Conservation (phyloP, 441 rosid genomes). For the Melastoma candidum region DNA sequence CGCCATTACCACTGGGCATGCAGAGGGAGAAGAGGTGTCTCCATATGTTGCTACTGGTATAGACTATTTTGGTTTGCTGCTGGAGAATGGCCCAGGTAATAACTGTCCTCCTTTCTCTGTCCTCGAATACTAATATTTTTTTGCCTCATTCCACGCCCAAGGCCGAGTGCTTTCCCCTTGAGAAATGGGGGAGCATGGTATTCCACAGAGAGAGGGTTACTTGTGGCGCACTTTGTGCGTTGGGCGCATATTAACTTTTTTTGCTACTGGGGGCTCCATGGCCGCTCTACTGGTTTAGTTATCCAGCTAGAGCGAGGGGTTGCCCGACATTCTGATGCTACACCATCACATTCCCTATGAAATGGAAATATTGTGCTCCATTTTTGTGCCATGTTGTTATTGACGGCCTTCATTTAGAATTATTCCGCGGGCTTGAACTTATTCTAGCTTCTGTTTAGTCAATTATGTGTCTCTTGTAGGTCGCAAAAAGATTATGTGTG, state of each 20-base stretch:
- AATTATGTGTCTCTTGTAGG: constrained; percentile 41
- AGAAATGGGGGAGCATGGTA: constrained; percentile 48
- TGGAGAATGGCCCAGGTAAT: constrained; percentile 74
- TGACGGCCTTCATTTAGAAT: too few species aligned
- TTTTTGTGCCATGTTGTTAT: not conserved
- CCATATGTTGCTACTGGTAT: constrained; percentile 72
- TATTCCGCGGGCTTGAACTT: too few species aligned
- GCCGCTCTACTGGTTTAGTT: constrained; percentile 45
- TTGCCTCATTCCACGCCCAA: constrained; percentile 18
- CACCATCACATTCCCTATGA: too few species aligned
- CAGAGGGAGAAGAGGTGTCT: constrained; percentile 57
- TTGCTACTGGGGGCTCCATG: constrained; percentile 25
- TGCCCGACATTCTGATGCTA: constrained; percentile 27
- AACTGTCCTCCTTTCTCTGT: constrained; percentile 4
- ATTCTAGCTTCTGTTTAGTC: too few species aligned
- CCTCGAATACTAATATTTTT: too few species aligned
- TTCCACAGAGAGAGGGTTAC: constrained; percentile 36
- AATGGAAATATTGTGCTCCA: not conserved
- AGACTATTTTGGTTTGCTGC: constrained; percentile 80
- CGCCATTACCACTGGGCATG: constrained; percentile 44
- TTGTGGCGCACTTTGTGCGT: constrained; percentile 42
- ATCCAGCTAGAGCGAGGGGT: constrained; percentile 36
- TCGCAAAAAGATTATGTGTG: constrained; percentile 45
- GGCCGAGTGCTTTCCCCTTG: constrained; percentile 59
- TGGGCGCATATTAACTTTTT: constrained; percentile 25